Percentiles rank a stretch among this genome's conserved stretches.
These are phyloP conservation scores for Cardiospermum halicacabum DNA, from an alignment of 345 rosid genomes.

Conservation along the genomic window DNA sequence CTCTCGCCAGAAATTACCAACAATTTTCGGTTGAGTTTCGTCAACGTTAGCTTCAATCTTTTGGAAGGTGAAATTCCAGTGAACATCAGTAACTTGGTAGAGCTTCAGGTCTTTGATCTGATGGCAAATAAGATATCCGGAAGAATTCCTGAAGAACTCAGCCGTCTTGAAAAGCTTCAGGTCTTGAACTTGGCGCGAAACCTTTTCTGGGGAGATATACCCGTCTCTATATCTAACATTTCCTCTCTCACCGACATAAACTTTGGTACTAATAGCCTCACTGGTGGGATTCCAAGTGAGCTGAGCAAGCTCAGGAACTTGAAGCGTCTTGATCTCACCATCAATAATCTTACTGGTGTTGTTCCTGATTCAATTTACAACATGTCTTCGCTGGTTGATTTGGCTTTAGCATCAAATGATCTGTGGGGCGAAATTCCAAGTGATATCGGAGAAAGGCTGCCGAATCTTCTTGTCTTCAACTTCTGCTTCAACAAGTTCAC, in stretches of 20 bases:
- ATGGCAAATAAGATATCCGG: slow-evolving; percentile 37
- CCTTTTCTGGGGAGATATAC: slow-evolving; percentile 31
- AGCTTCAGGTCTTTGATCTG: slow-evolving; percentile 34
- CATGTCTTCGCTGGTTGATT: slow-evolving; percentile 21
- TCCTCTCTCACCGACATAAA: slow-evolving; percentile 31
- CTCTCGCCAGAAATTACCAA: slow-evolving; percentile 34
- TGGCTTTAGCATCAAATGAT: slow-evolving; percentile 22
- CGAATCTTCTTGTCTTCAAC: slow-evolving; percentile 22
- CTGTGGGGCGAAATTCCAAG: slow-evolving; percentile 19
- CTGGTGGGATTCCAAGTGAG: slow-evolving; percentile 27
- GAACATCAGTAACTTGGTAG: slow-evolving; percentile 27
- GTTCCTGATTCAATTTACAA: slow-evolving; percentile 23
- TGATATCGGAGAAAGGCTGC: slow-evolving; percentile 24
- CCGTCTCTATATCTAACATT: slow-evolving; percentile 35
- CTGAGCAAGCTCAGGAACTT: slow-evolving; percentile 15
- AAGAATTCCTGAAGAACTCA: slow-evolving; percentile 21
- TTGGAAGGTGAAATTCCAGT: slow-evolving; percentile 33
- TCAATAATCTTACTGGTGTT: slow-evolving; percentile 18
- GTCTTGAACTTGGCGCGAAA: slow-evolving; percentile 43
- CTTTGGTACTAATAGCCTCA: slow-evolving; percentile 40
- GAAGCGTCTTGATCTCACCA: slow-evolving; percentile 20
- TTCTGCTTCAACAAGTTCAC: slow-evolving; percentile 24
- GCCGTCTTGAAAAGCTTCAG: slow-evolving; percentile 22
- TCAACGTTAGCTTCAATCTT: slow-evolving; percentile 40
- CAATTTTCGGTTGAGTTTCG: slow-evolving; percentile 32